A percentile compares a stretch with the other conserved stretches of the same genome.
Evolutionary conservation across 2,329 filamentous ascomycete species (phyloP).

Genomic region (Trichoderma oligosporum): DNA sequence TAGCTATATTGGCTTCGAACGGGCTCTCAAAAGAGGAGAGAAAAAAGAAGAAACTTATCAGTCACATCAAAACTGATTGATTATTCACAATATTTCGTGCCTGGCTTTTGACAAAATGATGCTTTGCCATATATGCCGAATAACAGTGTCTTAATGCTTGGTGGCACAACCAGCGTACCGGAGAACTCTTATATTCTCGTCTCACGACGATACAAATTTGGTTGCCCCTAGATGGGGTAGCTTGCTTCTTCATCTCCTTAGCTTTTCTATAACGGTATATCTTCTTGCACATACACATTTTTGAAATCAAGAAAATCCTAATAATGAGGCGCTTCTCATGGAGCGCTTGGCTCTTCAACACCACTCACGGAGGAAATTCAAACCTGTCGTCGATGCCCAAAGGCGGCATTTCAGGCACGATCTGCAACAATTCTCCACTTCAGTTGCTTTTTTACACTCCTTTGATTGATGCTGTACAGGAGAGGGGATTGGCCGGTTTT

Average conservation of each 20-base stretch:
- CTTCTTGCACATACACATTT: conserved; percentile 17
- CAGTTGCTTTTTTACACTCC: conserved; percentile 14
- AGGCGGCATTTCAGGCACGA: conserved; percentile 10
- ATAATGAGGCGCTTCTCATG: conserved; percentile 9
- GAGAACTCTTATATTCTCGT: conserved; percentile 16
- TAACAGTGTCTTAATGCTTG: conserved; percentile 12
- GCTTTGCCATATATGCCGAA: conserved; percentile 1
- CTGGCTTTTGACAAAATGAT: conserved; percentile 7
- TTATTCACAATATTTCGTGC: neutral
- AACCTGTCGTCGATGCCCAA: conserved; percentile 11
- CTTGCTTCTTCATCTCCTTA: conserved; percentile 3
- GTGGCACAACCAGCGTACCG: conserved; percentile 7
- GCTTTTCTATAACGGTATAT: conserved; percentile 6
- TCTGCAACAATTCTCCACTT: conserved; percentile 30
- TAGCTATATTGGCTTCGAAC: conserved; percentile 1
- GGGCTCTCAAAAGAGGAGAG: conserved; percentile 1
- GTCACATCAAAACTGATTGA: neutral
- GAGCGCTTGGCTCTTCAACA: conserved; percentile 26
- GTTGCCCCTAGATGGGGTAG: conserved; percentile 5
- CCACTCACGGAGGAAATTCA: conserved; percentile 24
- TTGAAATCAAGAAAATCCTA: conserved; percentile 11
- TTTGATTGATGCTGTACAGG: conserved; percentile 7
- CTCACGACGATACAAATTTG: conserved; percentile 16
- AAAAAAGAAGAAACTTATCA: neutral
- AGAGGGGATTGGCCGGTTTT: conserved; percentile 5